Base-by-base conservation (phyloP, 352 stramenopile genomes). In the Phytophthora fragariae region DNA sequence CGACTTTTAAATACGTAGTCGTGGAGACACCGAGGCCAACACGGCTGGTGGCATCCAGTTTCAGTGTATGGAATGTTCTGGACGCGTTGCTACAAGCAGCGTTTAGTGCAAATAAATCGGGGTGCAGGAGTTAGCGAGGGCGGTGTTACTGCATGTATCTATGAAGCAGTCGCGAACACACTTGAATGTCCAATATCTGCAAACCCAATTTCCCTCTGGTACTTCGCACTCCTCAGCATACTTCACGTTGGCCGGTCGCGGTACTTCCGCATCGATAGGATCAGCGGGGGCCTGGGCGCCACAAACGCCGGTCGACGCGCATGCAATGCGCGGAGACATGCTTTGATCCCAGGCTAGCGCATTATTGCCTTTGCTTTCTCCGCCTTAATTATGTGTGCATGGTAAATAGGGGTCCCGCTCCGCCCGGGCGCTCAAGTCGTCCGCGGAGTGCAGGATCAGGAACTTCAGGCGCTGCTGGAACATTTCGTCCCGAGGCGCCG, bases 11-110 rank as follows among this genome's bases (percentile, higher is more conserved):
- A 46, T 19, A 19, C 6, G n/a, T 39, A n/a, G 50, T 67, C 8
- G 59, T 67, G 49, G 19, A 54, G 3, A 59, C 60, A 27, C 57
- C 57, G 9, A 46, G 41, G 5, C 57, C 57, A 27, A 64, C 41
- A 29, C 57, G 41, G 4, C 29, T 15, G 17, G 24, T 64, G 6
- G 57, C 11, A 47, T 15, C 5, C 5, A 47, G 39, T 47, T 47
- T 47, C 39, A 47, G 39, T 1, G 39, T 47, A 41, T 52, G 11
- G 33, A 46, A 14, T 6, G 41, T 56, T 21, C 33, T n/a, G 10
- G 31, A 9, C 12, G 31, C 31, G 49, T 59, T 67, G 49, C 60
- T 67, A 10, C 29, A 66, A 12, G 2, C 8, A 4, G 9, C 49
- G 2, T 52, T 59, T 3, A 66, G 19, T 3, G 21, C 44, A 29